Evolutionary conservation across 2,329 filamentous ascomycete genomes (phyloP).

Genomic region (Zarea fungicola): DNA sequence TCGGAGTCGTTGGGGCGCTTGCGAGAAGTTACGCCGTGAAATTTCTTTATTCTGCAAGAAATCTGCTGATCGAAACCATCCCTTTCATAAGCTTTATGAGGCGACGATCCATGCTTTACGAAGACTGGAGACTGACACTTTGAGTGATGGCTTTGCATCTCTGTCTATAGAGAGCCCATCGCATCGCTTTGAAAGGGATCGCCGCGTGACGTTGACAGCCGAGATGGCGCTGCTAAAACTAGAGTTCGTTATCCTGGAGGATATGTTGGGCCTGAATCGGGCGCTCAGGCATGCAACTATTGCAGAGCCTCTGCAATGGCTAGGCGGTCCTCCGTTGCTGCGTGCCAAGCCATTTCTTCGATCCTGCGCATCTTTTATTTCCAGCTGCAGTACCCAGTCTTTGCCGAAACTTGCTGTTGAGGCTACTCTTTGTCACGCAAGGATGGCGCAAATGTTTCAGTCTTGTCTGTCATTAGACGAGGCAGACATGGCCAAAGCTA

Average conservation of each 20-base stretch:
- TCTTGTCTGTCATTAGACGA: not conserved
- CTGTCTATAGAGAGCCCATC: not conserved
- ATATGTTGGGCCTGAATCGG: not conserved
- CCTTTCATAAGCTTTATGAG: conserved; percentile 24
- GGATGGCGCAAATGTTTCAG: not conserved
- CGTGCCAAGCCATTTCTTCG: not conserved
- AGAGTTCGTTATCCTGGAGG: not conserved
- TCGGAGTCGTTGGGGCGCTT: not conserved
- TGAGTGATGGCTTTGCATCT: not conserved
- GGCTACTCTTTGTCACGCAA: conserved; percentile 1
- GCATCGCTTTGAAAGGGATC: conserved; percentile 2
- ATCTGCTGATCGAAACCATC: not conserved
- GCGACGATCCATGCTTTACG: conserved; percentile 20
- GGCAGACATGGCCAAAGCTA: not conserved
- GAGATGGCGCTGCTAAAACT: conserved; percentile 9
- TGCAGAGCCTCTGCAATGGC: conserved; percentile 1
- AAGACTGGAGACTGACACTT: not conserved
- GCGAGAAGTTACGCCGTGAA: not conserved
- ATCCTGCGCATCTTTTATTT: not conserved
- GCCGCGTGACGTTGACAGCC: conserved; percentile 6
- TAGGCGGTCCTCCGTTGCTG: not conserved
- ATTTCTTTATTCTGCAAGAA: not conserved
- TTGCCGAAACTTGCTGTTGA: conserved; percentile 6
- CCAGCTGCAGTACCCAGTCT: not conserved
- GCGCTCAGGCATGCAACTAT: not conserved